Evolutionary conservation across 352 stramenopile species (phyloP), one percentile per base, ranked within the genome.

Genomic region (Pythium vanterpoolii): DNA sequence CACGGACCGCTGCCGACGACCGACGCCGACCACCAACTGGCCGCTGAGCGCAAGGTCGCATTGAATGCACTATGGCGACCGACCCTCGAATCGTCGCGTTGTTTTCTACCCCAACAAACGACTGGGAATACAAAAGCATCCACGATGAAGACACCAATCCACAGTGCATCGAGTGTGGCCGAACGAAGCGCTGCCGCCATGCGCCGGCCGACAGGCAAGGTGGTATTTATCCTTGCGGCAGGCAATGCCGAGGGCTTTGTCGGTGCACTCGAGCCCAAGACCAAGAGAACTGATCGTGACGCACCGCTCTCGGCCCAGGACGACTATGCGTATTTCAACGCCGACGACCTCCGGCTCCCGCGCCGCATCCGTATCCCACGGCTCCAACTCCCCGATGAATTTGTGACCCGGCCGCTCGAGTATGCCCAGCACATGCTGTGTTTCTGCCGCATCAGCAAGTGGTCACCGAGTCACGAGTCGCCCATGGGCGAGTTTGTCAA

Each of bases 361-460:
- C 72, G 79, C 18, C 72, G 64, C 19, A 89, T 95, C 60, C 78
- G 78, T 31, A 95, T 94, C 54, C 83, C 77, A 3, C 71, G 72
- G 8, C 62, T 86, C 4, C 74, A 90, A 53, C 66, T 95, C 18
- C 85, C 85, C 0, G 74, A 87, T 19, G 74, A 87, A 36, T 95
- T 91, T 53, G 66, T 87, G 18, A 65, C 50, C 7, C 69, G 73
- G 6, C 82, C 84, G 23, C 14, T 85, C 40, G 34, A 71, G n/a
- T 92, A 89, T 56, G 76, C 80, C 1, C 72, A 79, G 52, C 71
- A 77, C 18, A 93, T 87, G 79, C 64, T 92, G 33, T 91, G 82
- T 47, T 83, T 91, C 49, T 87, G 77, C 18, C 76, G 77, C 18
- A 77, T 90, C 28, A 88, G 79, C 61, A 59, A 80, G 51, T 91